A percentile compares a stretch with the other conserved stretches of the same genome.
Conservation (phyloP, 768 basidiomycete genomes). For the Tulasnella sp. region DNA sequence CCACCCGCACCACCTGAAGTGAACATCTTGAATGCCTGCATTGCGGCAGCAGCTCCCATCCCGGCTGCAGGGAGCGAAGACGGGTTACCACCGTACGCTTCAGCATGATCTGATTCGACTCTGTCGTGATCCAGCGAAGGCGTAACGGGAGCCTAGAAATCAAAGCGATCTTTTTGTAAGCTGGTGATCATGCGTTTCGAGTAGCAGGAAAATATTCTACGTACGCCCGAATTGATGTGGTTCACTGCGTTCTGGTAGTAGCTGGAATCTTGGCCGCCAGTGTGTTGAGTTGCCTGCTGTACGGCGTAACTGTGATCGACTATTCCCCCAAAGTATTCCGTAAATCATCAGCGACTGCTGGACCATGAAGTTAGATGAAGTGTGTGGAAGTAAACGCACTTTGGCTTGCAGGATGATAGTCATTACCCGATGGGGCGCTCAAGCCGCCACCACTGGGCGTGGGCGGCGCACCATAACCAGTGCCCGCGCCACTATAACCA, state of each 20-base stretch:
- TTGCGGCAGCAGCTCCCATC: slow-evolving; percentile 67
- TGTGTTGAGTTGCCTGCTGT: slow-evolving; percentile 6
- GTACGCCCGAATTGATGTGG: background rate
- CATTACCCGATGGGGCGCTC: no score
- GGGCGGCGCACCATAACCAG: background rate
- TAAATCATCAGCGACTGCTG: no score
- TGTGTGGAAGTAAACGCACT: no score
- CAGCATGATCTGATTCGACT: slow-evolving; percentile 7
- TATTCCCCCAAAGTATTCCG: no score
- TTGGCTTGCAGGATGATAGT: no score
- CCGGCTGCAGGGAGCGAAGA: slow-evolving; percentile 45
- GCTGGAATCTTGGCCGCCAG: background rate
- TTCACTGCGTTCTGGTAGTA: background rate
- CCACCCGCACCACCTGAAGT: background rate
- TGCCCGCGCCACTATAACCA: background rate
- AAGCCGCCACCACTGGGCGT: background rate
- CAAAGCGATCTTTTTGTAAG: background rate
- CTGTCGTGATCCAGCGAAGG: slow-evolving; percentile 18
- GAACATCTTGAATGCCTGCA: slow-evolving; percentile 49
- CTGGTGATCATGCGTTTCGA: background rate
- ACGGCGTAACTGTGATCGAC: slow-evolving; percentile 14
- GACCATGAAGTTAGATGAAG: background rate
- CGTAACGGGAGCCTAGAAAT: background rate
- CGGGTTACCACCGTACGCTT: slow-evolving; percentile 33
- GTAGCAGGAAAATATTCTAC: background rate